These are phyloP conservation scores for Aspergillus aculeatus DNA, from an alignment of 2,329 filamentous ascomycete species.

Conservation along the genomic window DNA sequence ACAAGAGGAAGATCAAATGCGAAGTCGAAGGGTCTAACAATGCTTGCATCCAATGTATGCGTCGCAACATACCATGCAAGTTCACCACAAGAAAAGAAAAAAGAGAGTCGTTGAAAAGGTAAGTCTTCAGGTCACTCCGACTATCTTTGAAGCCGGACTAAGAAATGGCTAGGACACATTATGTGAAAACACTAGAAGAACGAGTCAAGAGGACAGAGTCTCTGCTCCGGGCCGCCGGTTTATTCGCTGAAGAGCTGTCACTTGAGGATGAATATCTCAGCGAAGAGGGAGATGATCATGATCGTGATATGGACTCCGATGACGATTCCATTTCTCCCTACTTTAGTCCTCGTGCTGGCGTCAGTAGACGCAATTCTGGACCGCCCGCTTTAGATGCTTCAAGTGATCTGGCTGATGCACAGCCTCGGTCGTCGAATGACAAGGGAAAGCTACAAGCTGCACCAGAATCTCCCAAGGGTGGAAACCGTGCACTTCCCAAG, in stretches of 20 bases:
- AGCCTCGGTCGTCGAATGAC: neutral
- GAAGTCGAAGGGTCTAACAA: constrained; percentile 77
- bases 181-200: constrained; percentile 91
- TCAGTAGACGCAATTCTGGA: constrained; percentile 5
- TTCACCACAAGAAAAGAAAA: constrained; percentile 95
- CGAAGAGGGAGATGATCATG: constrained; percentile 23
- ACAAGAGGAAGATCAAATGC: constrained; percentile 86
- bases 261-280: constrained; percentile 40
- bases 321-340: constrained; percentile 31
- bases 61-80: constrained; percentile 91
- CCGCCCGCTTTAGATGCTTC: neutral
- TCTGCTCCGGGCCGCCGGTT: constrained; percentile 75
- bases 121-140: constrained; percentile 17
- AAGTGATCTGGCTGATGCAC: neutral
- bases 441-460: neutral
- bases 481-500: constrained; percentile 42
- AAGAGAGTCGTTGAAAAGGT: constrained; percentile 87
- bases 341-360: constrained; percentile 18
- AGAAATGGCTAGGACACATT: constrained; percentile 68
- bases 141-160: neutral
- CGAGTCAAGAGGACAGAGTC: constrained; percentile 88
- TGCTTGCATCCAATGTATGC: constrained; percentile 79
- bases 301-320: constrained; percentile 39
- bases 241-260: constrained; percentile 76
- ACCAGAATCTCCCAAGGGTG: constrained; percentile 10